Base-by-base conservation (phyloP, 495 filamentous ascomycete genomes). In the Penicillium maclennaniae region DNA sequence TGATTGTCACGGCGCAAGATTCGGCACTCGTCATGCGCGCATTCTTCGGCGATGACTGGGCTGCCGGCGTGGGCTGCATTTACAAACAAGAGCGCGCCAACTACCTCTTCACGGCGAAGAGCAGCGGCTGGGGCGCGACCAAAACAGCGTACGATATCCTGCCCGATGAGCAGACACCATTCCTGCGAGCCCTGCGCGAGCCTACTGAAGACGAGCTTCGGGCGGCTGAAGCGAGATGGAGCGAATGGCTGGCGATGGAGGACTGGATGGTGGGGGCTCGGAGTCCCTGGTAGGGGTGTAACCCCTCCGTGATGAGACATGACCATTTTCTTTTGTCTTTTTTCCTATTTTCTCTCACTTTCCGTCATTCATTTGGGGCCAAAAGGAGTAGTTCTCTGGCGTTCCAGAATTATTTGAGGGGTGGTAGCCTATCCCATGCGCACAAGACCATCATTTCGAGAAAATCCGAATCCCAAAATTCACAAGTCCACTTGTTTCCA, bases 81-180 rank as follows among this genome's bases (percentile, higher is more conserved):
- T 87, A 92, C 63, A 85, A 95, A 61, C 84, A 87, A 59, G 93
- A 98, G 70, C 79, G 93, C 40, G 74, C 87, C 25, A 98, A 97
- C 62, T 98, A 92, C 62, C 78, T 98, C 34, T 97, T 97, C 62
- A 87, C 91, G 0, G 91, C 91, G n/a, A 98, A 97, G 75, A 91
- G 87, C 62, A 83, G 83, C n/a, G 89, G 84, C 16, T 98, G 91
- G 91, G 76, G 88, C 25, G 74, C 78, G 39, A 89, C 95, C 53
- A 97, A 96, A 75, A 77, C 80, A 51, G 79, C 88, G 47, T 98
- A 97, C 65, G 92, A 97, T 69, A 85, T 89, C 68, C 73, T 80
- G 9, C 79, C 84, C 9, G 82, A 89, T 39, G 88, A 97, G 73
- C 85, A 81, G 43, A 77, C 91, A 5, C 93, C 92, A 0, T 97